Base-by-base conservation (phyloP, 225 moss, liverwort and hornwort species). In the Asterella californica region DNA sequence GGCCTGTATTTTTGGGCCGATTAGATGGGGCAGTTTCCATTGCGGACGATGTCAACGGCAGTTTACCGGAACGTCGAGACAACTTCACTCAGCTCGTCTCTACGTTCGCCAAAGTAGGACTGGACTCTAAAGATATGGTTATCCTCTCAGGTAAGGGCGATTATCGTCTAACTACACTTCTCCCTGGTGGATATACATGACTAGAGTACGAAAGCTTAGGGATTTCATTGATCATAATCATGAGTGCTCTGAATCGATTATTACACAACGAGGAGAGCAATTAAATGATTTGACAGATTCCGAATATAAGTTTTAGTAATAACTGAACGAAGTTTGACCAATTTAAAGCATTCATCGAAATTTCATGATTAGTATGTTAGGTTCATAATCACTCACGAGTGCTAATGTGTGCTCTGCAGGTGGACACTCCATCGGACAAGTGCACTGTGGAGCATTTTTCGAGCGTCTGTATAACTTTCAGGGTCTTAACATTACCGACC, bases 361-460 rank as follows among this genome's bases (percentile, higher is more conserved):
- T n/a, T n/a, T n/a, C 11, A 6, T 9, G 8, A 60, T 25, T 25
- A 21, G 18, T n/a, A n/a, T n/a, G n/a, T n/a, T n/a, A n/a, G n/a
- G n/a, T n/a, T n/a, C n/a, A n/a, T n/a, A n/a, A n/a, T n/a, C n/a
- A n/a, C n/a, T n/a, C n/a, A n/a, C n/a, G 8, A 3, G n/a, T 60
- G 19, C 18, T 60, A 25, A 3, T 60, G 21, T 60, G 9, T 60
- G n/a, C 4, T 9, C 8, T 62, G 25, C 67, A 67, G 67, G 67
- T 33, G 67, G 67, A 15, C 67, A 67, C 36, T 67, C 67, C 29
- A 67, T 67, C 34, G 67, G 67, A 67, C 67, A 36, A 42, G 42
- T 42, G 3, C 42, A 42, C 42, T 42, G 42, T 42, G 42, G 42
- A 42, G 42, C 42, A 36, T 67, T 67, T 19, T 34, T 67, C 15